Evolutionary conservation across 768 basidiomycete genomes (phyloP).

Genomic region (Galerina sulciceps): DNA sequence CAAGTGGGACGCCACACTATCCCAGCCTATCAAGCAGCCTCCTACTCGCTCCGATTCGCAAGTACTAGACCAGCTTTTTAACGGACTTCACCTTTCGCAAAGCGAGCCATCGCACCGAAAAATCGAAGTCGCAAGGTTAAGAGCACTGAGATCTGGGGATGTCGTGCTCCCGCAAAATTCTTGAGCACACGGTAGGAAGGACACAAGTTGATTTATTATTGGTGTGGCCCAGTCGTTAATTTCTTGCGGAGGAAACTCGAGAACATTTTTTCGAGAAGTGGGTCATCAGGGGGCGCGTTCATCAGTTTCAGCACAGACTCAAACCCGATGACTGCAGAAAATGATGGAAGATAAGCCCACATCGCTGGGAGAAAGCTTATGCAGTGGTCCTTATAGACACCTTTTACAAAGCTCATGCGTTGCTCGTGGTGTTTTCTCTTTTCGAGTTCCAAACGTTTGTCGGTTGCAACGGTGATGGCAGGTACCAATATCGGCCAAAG

Average conservation of each 20-base stretch:
- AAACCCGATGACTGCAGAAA: background rate
- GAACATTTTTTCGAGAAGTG: background rate
- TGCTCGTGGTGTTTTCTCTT: background rate
- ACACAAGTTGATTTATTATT: constrained; percentile 19
- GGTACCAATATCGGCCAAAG: background rate
- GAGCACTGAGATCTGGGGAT: background rate
- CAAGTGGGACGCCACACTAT: constrained; percentile 22
- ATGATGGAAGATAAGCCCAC: background rate
- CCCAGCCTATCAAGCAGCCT: constrained; percentile 26
- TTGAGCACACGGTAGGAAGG: constrained; percentile 8
- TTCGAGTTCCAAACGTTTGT: background rate
- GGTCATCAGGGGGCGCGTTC: background rate
- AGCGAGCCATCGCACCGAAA: constrained; percentile 25
- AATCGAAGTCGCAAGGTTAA: too few species aligned
- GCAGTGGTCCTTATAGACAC: background rate
- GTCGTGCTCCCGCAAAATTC: background rate
- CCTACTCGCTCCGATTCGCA: constrained; percentile 12
- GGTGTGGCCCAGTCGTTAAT: constrained; percentile 16
- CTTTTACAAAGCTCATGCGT: background rate
- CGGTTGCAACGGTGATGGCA: background rate
- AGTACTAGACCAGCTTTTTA: too few species aligned
- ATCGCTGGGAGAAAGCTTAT: background rate
- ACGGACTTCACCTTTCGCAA: too few species aligned
- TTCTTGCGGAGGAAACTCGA: constrained; percentile 7
- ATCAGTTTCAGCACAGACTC: background rate